These are phyloP conservation scores for Cardamine chenopodiifolia DNA, from an alignment of 345 rosid species.

Conservation along the genomic window DNA sequence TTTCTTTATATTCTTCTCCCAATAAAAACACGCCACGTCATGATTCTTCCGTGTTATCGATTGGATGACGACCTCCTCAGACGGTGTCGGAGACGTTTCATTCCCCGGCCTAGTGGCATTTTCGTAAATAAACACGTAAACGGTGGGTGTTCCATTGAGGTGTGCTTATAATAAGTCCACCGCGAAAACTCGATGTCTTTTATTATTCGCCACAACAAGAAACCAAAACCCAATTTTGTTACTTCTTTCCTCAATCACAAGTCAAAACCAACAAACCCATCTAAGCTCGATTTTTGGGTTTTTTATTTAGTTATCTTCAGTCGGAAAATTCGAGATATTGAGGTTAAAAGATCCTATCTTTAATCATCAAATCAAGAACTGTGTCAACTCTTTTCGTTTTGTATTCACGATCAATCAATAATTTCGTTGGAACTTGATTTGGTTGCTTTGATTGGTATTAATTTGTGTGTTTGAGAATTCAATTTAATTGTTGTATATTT, in stretches of 20 bases:
- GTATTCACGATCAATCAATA: not conserved
- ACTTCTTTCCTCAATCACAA: conserved; percentile 23
- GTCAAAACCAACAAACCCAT: not conserved
- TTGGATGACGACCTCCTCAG: conserved; percentile 28
- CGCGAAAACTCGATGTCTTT: not conserved
- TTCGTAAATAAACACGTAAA: conserved; percentile 12
- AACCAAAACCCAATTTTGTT: conserved; percentile 42
- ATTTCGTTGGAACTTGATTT: conserved; percentile 15
- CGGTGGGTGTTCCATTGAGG: conserved; percentile 11
- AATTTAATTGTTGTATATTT: not conserved
- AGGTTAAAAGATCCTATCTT: conserved; percentile 33
- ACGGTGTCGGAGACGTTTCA: conserved; percentile 33
- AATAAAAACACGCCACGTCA: conserved; percentile 33
- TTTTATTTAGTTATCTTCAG: not conserved
- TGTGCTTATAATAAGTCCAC: conserved; percentile 30
- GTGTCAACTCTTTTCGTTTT: conserved; percentile 20
- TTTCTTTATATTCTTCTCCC: not conserved
- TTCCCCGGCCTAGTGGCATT: conserved; percentile 31
- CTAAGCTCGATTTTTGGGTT: not conserved
- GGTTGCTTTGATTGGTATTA: not conserved
- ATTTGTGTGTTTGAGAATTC: not conserved
- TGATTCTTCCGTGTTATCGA: not conserved
- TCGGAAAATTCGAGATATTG: not conserved
- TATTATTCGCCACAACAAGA: conserved; percentile 16
- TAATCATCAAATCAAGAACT: not conserved